These are phyloP conservation scores for Bauhinia variegata DNA, from an alignment of 306 rosid species.

Conservation along the genomic window DNA sequence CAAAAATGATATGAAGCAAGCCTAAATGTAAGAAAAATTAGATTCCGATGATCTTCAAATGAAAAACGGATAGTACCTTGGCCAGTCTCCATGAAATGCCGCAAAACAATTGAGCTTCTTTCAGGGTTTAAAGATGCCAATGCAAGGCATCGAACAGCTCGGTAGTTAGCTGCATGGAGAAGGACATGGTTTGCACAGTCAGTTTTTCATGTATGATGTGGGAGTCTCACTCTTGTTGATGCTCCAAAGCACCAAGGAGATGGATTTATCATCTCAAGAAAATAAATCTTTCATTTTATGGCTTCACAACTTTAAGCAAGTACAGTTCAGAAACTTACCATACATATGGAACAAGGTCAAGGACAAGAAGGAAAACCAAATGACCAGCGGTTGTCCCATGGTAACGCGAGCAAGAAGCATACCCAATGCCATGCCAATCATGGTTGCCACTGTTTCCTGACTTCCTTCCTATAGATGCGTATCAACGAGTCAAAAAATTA, in stretches of 20 bases:
- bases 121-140: slow-evolving; percentile 77
- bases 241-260: not conserved
- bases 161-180: slow-evolving; percentile 73
- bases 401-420: slow-evolving; percentile 87
- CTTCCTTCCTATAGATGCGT: slow-evolving; percentile 59
- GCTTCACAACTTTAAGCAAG: not conserved
- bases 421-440: slow-evolving; percentile 90
- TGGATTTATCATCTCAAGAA: not conserved
- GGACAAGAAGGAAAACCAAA: slow-evolving; percentile 79
- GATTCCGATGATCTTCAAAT: not conserved
- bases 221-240: slow-evolving; percentile 9
- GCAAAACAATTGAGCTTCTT: slow-evolving; percentile 80
- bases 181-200: slow-evolving; percentile 1
- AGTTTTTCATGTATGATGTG: slow-evolving; percentile 18
- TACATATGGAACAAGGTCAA: slow-evolving; percentile 85
- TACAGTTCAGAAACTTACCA: slow-evolving; percentile 51
- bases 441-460: slow-evolving; percentile 77
- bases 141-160: slow-evolving; percentile 83
- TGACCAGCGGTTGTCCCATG: slow-evolving; percentile 69
- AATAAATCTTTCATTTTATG: too few species aligned
- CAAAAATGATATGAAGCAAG: not conserved
- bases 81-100: slow-evolving; percentile 66
- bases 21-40: not conserved
- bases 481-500: slow-evolving; percentile 22
- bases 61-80: slow-evolving; percentile 58